A percentile compares a stretch with the other conserved stretches of the same genome.
Conservation (phyloP, 2,329 filamentous ascomycete genomes). For the Diaporthe sp. region DNA sequence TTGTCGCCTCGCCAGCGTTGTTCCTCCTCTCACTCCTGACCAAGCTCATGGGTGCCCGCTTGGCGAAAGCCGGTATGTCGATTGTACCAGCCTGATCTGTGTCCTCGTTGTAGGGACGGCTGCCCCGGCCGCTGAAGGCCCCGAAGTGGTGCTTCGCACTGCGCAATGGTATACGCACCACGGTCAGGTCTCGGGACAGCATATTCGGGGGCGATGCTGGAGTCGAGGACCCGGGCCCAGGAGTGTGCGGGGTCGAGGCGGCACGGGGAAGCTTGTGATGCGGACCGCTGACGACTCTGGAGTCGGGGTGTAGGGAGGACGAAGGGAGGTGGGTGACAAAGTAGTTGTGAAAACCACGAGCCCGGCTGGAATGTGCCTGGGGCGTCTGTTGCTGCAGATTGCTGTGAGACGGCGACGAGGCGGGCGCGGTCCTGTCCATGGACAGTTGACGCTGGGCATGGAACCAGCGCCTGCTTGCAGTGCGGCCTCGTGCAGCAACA, state of each 20-base stretch:
- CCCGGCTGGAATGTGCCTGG: conserved; percentile 22
- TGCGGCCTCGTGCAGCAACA: conserved; percentile 20
- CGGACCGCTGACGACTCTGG: conserved; percentile 71
- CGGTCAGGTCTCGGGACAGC: conserved; percentile 82
- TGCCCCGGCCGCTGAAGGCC: conserved; percentile 82
- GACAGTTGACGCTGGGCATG: conserved; percentile 34
- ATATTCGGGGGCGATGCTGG: conserved; percentile 72
- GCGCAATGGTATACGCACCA: conserved; percentile 93
- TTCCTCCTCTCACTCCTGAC: conserved; percentile 61
- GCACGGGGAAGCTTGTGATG: conserved; percentile 90
- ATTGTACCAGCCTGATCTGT: conserved; percentile 95
- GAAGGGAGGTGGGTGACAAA: conserved; percentile 97
- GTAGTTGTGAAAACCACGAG: conserved; percentile 87
- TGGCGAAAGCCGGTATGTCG: conserved; percentile 92
- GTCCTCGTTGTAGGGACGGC: conserved; percentile 92
- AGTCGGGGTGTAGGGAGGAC: conserved; percentile 92
- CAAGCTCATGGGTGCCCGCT: conserved; percentile 78
- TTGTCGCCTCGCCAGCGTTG: conserved; percentile 72
- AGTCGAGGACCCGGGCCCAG: conserved; percentile 67
- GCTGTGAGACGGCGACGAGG: background rate
- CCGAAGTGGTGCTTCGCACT: conserved; percentile 98
- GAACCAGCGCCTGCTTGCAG: conserved; percentile 28
- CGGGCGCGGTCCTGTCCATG: background rate
- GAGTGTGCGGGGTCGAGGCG: conserved; percentile 84
- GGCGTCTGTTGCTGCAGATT: conserved; percentile 10